Percentiles rank a stretch among this genome's conserved stretches.
Conservation (phyloP, 345 rosid genomes). For the Erysimum cheiranthoides region DNA sequence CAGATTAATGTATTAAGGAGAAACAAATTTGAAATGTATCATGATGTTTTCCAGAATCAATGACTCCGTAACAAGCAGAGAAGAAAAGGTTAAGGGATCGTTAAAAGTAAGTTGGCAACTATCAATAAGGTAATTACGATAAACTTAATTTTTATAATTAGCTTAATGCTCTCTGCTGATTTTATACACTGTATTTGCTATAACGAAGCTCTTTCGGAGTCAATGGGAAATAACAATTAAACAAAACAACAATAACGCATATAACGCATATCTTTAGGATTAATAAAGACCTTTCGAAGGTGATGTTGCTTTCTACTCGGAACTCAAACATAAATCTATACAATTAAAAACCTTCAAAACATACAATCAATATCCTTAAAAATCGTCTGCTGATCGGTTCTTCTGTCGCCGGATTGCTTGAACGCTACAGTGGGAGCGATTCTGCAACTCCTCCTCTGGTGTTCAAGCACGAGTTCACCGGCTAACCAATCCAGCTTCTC, state of each 20-base stretch:
- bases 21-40: slow-evolving; percentile 21
- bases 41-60: slow-evolving; percentile 10
- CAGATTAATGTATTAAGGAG: slow-evolving; percentile 10
- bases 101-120: not conserved
- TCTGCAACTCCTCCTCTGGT: slow-evolving; percentile 90
- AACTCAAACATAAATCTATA: slow-evolving; percentile 28
- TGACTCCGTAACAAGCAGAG: slow-evolving; percentile 21
- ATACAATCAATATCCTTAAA: slow-evolving; percentile 46
- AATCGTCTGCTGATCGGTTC: slow-evolving; percentile 37
- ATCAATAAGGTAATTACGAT: slow-evolving; percentile 2
- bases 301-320: slow-evolving; percentile 14
- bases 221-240: not conserved
- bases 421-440: slow-evolving; percentile 96
- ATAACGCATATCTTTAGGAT: not conserved
- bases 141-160: not conserved
- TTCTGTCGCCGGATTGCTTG: slow-evolving; percentile 63
- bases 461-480: slow-evolving; percentile 80
- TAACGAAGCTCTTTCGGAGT: slow-evolving; percentile 1
- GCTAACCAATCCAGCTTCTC: slow-evolving; percentile 94
- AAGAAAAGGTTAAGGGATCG: not conserved
- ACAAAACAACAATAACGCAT: slow-evolving; percentile 13
- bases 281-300: slow-evolving; percentile 22
- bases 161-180: not conserved
- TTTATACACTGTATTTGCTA: not conserved
- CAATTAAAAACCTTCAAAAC: slow-evolving; percentile 17